Base-by-base conservation (phyloP, 2,329 filamentous ascomycete species). In the Aspergillus glaucus region DNA sequence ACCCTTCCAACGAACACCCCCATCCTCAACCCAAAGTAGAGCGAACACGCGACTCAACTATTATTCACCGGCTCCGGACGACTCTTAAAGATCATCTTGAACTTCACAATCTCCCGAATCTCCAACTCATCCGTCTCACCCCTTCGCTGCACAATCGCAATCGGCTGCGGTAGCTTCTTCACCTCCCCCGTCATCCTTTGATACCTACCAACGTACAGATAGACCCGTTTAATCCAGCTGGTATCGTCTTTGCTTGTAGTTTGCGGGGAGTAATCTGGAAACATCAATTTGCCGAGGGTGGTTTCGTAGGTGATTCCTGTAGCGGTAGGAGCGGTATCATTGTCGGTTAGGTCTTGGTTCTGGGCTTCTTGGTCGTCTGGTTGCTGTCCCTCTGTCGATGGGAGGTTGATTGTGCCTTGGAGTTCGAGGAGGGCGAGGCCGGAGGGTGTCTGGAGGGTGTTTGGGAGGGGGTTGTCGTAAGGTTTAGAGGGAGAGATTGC, bases 401-500 rank as follows among this genome's bases (percentile, higher is more conserved):
- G 84, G 1, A 90, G 75, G 67, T 94, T 92, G 71, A 98, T 85
- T 12, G 82, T 88, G 52, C 91, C 93, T 75, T 98, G 93, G 12
- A 98, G 81, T 72, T 97, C 93, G 49, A 98, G 76, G 42, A 98
- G 77, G 15, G 92, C 92, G 37, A 96, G 80, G 45, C 93, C 93
- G 0, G 87, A 84, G 0, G 93, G 93, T 1, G 92, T 96, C 59
- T 91, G 87, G 14, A 97, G 80, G 53, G 95, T 77, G n/a, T 79
- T 68, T 1, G 93, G 93, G 4, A 97, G 80, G 3, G 87, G 84
- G 58, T 80, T 82, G 51, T 53, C 49, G 14, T 41, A 28, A 17
- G 57, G 36, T 10, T 40, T 44, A 42, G 53, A 12, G 19, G 43
- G 50, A 34, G 41, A 26, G 26, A 57, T 54, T 40, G 60, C 45